Evolutionary conservation across 2,329 filamentous ascomycete species (phyloP), one percentile per base, ranked within the genome.

Genomic region (Colletotrichum spinosum): DNA sequence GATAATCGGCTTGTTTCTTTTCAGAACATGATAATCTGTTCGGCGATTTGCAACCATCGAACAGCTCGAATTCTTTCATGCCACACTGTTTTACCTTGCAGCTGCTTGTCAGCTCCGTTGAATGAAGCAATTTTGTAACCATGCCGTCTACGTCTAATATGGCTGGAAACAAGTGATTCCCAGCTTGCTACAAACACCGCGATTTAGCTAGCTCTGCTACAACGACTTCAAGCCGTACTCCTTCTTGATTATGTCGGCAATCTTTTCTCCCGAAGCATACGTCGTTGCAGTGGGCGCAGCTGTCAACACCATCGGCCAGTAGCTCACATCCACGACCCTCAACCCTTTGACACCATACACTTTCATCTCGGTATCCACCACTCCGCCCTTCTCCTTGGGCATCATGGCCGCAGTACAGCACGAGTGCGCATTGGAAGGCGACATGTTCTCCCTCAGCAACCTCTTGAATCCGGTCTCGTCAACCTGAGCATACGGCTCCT

Each of bases 61-160:
- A 8, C 71, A 80, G 67, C 72, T 79, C 1, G 71, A 77, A 37
- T 58, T 75, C 0, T 79, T 77, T 33, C 68, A 25, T 4, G 4
- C 25, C 25, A 25, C 4, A 25, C 25, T 5, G 17, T 25, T 25
- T 25, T 25, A 25, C 3, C 25, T 25, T 25, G 25, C 25, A 25
- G 4, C 25, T 4, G 3, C 25, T 25, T 25, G 4, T 5, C 25
- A 25, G 25, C 25, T 25, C 79, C 41, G 70, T 74, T 11, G 71
- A 72, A 25, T 25, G 25, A 25, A 25, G 25, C 25, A 25, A 25
- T 25, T 4, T 5, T 25, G 25, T 25, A 25, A 25, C 25, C 25
- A 25, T 25, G 4, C 4, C 25, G 17, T 17, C 15, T 17, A 2
- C 17, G 25, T 25, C 25, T 25, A 25, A 25, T 25, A 5, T 25